Percentiles rank a stretch among this genome's conserved stretches.
These are phyloP conservation scores for Penicillium sp. DNA, from an alignment of 2,329 filamentous ascomycete genomes.

Conservation along the genomic window DNA sequence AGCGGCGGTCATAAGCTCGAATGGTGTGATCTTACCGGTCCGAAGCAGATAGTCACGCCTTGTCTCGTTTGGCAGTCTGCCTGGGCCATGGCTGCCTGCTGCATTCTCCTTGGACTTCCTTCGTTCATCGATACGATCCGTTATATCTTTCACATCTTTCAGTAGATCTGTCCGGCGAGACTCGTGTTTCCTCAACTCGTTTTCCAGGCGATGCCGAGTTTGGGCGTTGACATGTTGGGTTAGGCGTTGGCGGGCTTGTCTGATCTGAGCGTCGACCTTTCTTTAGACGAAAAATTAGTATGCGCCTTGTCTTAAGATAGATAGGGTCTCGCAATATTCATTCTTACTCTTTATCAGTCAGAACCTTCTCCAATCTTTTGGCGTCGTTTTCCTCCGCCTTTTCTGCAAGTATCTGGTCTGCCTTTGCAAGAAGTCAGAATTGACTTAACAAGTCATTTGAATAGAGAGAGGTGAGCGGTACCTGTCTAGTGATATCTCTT, in stretches of 20 bases:
- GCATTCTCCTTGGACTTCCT: conserved; percentile 60
- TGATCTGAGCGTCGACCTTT: conserved; percentile 69
- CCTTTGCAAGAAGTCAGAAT: conserved; percentile 38
- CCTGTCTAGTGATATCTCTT: conserved; percentile 74
- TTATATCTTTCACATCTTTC: conserved; percentile 78
- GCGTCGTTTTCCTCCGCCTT: conserved; percentile 68
- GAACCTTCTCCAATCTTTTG: conserved; percentile 64
- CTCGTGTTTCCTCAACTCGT: conserved; percentile 68
- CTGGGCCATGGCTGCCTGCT: conserved; percentile 48
- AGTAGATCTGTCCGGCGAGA: conserved; percentile 67
- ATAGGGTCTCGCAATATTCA: not conserved
- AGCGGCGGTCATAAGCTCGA: conserved; percentile 74
- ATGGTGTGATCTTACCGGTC: conserved; percentile 96
- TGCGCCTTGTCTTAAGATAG: not conserved
- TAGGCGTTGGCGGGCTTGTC: conserved; percentile 61
- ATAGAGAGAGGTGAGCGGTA: conserved; percentile 19
- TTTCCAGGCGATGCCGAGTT: conserved; percentile 49
- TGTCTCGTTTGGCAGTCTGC: conserved; percentile 75
- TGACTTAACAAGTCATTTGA: not conserved
- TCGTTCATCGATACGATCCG: conserved; percentile 77
- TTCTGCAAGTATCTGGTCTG: conserved; percentile 63
- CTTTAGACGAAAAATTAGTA: conserved; percentile 30
- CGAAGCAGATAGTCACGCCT: conserved; percentile 89
- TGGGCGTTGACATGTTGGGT: conserved; percentile 59
- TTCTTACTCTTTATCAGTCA: conserved; percentile 50